Evolutionary conservation across 176 grass and related monocot genomes (phyloP), one percentile per base, ranked within the genome.

Genomic region (Tillandsia fasciculata): DNA sequence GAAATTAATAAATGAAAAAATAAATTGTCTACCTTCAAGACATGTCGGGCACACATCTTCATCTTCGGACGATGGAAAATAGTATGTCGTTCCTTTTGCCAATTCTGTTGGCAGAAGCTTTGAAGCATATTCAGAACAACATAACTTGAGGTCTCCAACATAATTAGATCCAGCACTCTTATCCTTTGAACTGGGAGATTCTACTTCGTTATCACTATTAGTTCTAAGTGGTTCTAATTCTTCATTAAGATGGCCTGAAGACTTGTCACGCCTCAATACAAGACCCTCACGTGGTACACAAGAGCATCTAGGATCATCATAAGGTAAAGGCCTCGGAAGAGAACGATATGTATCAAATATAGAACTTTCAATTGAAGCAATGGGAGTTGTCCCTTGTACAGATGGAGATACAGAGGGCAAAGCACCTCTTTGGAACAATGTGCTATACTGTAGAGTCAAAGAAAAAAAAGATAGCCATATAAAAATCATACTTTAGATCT

Each of bases 41-140:
- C 94, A 99, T 63, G 89, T 99, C 49, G 94, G 94, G 57, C 94
- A 99, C 50, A 87, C 89, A 68, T 99, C 94, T 73, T 99, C 94
- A 67, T 99, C 94, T 72, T 93, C 94, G 63, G 89, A 73, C 13
- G 80, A 88, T 59, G 89, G 80, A 53, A 84, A 76, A 52, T 81
- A 85, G 52, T 99, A 90, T 18, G 81, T 89, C 10, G 71, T 72
- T 61, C 77, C 88, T 69, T 65, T 90, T 72, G 63, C 82, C 26
- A 57, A 64, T 78, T 90, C 89, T 65, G 74, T 85, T 75, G 70
- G 14, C 65, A 78, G 68, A 5, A 78, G 69, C 69, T 84, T 90
- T 52, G 83, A 81, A 42, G 79, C 79, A 9, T 87, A 88, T 64
- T 77, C 72, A 65, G 89, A 80, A 71, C 53, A 78, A 77, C 70